Evolutionary conservation across 2,329 filamentous ascomycete genomes (phyloP), one percentile per base, ranked within the genome.

Genomic region (Clarireedia hainanense): DNA sequence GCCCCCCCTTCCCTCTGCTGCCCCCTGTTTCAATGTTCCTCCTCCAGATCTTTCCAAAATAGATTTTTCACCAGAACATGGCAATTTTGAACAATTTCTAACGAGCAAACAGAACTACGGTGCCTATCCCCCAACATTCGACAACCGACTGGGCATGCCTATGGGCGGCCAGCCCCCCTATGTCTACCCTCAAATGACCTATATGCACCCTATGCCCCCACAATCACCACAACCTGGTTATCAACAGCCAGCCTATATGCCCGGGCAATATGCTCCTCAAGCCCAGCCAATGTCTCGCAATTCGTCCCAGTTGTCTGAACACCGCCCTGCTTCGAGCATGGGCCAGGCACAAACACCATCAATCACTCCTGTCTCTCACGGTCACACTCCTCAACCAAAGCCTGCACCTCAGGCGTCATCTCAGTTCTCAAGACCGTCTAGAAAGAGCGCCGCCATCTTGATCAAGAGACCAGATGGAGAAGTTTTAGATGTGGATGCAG

Each of bases 401-500:
- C 60, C 69, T 1, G 66, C 70, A 2, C 69, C 79, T n/a, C 71
- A 72, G 58, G 68, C 72, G 10, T 48, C 63, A 12, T 34, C 30
- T 34, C 30, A 34, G 15, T 70, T 69, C 51, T 57, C 63, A 5
- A 62, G 64, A 60, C 63, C 67, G 6, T 40, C 64, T 23, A 61
- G 68, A 50, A 89, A 86, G 76, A 90, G 82, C 71, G 84, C 84
- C 48, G 84, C 86, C 1, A 87, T 96, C 62, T 78, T 84, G 49
- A 96, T 96, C 76, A 95, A 90, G 77, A 89, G 90, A 66, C 80
- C 86, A 30, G 80, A 85, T 55, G 91, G 90, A 60, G 89, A 94
- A 68, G 81, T 84, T 30, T 76, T 96, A 12, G 84, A 90, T 64
- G 80, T 77, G 74, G 88, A 75, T 69, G 81, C 73, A 54, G 73